Evolutionary conservation across 495 filamentous ascomycete species (phyloP).

Genomic region (Clavariopsis aquatica): DNA sequence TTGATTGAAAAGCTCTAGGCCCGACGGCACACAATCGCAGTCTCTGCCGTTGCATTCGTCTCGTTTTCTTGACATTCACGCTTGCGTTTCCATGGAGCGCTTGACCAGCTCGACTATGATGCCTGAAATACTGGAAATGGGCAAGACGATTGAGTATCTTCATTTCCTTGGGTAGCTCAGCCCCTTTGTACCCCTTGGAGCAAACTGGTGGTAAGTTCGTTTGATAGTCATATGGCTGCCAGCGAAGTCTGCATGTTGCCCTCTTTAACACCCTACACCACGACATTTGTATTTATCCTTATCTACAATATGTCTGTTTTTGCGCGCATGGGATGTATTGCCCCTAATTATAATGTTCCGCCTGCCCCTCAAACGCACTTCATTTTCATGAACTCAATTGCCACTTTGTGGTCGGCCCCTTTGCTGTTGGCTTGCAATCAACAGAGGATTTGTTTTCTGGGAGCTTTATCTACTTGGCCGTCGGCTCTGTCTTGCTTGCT

Average conservation of each 20-base stretch:
- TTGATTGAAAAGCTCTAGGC: constrained; percentile 24
- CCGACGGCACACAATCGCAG: background rate
- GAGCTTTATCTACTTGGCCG: constrained; percentile 1
- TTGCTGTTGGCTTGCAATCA: constrained; percentile 2
- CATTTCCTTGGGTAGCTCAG: constrained; percentile 18
- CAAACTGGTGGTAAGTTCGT: constrained; percentile 14
- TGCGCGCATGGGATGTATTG: constrained; percentile 9
- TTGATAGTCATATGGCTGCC: constrained; percentile 8
- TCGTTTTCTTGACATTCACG: background rate
- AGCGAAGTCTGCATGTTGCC: constrained; percentile 17
- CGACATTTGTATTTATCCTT: constrained; percentile 13
- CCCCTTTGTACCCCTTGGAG: constrained; percentile 10
- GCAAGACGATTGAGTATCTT: background rate
- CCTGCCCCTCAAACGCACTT: constrained; percentile 7
- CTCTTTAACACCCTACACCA: background rate
- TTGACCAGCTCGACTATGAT: background rate
- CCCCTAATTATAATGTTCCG: constrained; percentile 5
- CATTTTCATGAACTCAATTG: background rate
- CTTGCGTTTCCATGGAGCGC: background rate
- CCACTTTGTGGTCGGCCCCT: background rate
- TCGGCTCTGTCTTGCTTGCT: background rate
- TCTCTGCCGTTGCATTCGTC: constrained; percentile 1
- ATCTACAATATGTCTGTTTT: constrained; percentile 2
- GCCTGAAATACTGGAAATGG: constrained; percentile 11
- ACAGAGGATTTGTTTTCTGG: constrained; percentile 1